These are phyloP conservation scores for Heterobasidion annosum DNA, from an alignment of 1,284 basidiomycete genomes.

Conservation along the genomic window DNA sequence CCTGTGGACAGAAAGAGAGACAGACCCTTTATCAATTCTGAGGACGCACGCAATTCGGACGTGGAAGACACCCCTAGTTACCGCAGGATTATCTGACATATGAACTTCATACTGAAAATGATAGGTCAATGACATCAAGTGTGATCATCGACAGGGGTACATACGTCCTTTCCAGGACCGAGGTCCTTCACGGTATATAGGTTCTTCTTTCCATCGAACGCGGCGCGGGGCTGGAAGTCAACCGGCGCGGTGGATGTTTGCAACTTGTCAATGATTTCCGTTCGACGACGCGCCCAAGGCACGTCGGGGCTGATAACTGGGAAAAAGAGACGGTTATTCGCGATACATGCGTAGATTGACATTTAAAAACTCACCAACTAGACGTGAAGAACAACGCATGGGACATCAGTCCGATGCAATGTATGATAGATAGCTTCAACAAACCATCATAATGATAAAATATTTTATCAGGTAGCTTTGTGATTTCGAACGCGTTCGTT, in stretches of 20 bases:
- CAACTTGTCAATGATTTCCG: background rate
- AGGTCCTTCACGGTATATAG: background rate
- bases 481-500: constrained; percentile 7
- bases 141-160: background rate
- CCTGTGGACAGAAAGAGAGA: background rate
- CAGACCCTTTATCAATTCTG: background rate
- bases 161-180: background rate
- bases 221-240: background rate
- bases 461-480: background rate
- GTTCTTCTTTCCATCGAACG: constrained; percentile 1
- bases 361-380: no score
- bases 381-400: no score
- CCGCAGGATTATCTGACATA: background rate
- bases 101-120: background rate
- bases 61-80: background rate
- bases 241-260: background rate
- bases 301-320: background rate
- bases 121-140: background rate
- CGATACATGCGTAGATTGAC: no score
- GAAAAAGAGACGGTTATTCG: no score
- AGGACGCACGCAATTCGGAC: background rate
- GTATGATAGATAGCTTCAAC: background rate
- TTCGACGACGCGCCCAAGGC: background rate
- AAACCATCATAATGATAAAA: constrained; percentile 10
- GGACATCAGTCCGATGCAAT: background rate